A percentile compares a stretch with the other conserved stretches of the same genome.
phyloP scores from a whole-genome alignment of 306 rosid species.

The Cercis canadensis region DNA sequence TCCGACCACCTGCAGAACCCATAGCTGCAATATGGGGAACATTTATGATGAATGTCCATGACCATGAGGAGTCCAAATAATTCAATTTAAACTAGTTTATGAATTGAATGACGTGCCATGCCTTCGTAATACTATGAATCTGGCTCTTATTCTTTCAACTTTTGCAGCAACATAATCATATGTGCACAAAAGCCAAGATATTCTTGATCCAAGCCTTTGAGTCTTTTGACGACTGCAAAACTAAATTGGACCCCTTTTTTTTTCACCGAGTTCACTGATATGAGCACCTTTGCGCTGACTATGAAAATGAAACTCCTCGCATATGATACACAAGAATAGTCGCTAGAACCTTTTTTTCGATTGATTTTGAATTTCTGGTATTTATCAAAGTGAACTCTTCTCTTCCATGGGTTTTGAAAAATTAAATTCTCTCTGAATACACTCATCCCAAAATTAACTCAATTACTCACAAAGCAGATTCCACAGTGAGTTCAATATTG shows the following conservation, averaged over 20 bases:
- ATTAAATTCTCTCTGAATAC: not conserved
- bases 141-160: not conserved
- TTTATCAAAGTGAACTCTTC: not conserved
- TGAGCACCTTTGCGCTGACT: not conserved
- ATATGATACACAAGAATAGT: not conserved
- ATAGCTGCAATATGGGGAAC: not conserved
- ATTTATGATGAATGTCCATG: not conserved
- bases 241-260: not conserved
- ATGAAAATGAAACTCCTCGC: not conserved
- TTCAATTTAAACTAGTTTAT: too few relatives aligned
- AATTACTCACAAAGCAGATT: not conserved
- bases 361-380: conserved; percentile 11
- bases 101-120: too few relatives aligned
- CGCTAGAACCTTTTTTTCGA: not conserved
- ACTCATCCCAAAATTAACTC: not conserved
- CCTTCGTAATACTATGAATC: too few relatives aligned
- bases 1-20: not conserved
- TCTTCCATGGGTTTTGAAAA: not conserved
- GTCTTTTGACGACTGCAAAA: conserved; percentile 45
- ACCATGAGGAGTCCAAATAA: too few relatives aligned
- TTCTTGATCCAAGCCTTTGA: conserved; percentile 38
- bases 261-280: conserved; percentile 1
- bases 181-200: conserved; percentile 45
- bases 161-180: conserved; percentile 44
- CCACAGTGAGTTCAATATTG: too few relatives aligned